Evolutionary conservation across 1,139 yeast genomes (phyloP), one percentile per base, ranked within the genome.

Genomic region (Debaryomyces coudertii): DNA sequence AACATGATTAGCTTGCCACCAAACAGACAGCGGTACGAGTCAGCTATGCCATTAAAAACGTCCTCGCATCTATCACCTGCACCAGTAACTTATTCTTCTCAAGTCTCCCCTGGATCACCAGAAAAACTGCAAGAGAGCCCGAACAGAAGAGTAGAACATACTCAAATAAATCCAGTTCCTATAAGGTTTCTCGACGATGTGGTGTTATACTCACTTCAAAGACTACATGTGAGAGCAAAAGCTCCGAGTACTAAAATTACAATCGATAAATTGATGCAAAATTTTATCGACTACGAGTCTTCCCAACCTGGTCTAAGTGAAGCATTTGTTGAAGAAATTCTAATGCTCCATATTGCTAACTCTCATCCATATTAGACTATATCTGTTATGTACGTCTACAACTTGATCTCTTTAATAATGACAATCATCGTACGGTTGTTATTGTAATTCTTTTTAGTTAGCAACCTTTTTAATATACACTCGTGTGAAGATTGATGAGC

Each of bases 291-390:
- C n/a, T 72, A 73, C 45, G 90, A 85, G 56, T 52, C 58, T 34
- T 61, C 65, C n/a, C 80, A 78, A 48, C 85, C 87, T 0, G 92
- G 92, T 0, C 66, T 85, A 29, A 66, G 81, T 46, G 84, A 81
- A 48, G 87, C 87, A 0, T 69, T 85, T n/a, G 68, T 83, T 28
- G 88, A 84, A 61, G 90, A 85, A 56, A 61, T 49, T 15, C 42
- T 47, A 11, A 44, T 44, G 45, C 45, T 42, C 20, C 45, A 42
- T 36, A 25, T 42, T 16, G 41, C 45, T 15, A 41, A 35, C 9
- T 14, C 35, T 7, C 37, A 34, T 20, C 27, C 30, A 4, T 41
- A 35, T 8, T 40, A 36, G 40, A 15, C 7, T n/a, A 16, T 11
- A 16, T 11, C 11, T 7, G 24, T 18, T 18, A 11, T 18, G 11